A percentile compares a stretch with the other conserved stretches of the same genome.
These are phyloP conservation scores for Hydrangea macrophylla DNA, from an alignment of 148 eudicot species.

Conservation along the genomic window DNA sequence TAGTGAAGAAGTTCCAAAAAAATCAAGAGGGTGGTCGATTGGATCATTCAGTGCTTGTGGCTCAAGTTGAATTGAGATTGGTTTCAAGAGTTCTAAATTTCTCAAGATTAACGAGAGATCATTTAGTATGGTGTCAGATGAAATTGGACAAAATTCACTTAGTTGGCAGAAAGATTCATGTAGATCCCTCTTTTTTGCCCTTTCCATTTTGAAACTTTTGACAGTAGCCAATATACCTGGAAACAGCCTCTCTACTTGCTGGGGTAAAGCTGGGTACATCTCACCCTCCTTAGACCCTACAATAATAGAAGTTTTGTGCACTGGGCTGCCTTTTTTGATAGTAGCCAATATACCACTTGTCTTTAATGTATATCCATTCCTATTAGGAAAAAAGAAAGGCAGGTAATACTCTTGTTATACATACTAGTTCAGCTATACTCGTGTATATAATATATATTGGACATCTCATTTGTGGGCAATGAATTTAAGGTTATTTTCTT, in stretches of 20 bases:
- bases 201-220: slow-evolving; percentile 52
- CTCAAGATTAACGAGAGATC: slow-evolving; percentile 61
- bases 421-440: too few species aligned
- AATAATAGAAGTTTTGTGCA: too few species aligned
- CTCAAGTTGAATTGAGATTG: slow-evolving; percentile 68
- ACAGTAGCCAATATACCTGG: neutral
- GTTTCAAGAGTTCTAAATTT: slow-evolving; percentile 60
- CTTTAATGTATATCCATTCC: slow-evolving; percentile 6
- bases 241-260: too few species aligned
- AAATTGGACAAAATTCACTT: slow-evolving; percentile 54
- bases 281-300: too few species aligned
- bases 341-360: neutral
- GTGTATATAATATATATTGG: too few species aligned
- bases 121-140: slow-evolving; percentile 71
- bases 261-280: too few species aligned
- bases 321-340: too few species aligned
- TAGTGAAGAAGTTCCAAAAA: slow-evolving; percentile 78
- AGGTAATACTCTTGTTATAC: too few species aligned
- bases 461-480: too few species aligned
- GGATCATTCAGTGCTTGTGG: slow-evolving; percentile 33
- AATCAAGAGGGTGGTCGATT: slow-evolving; percentile 34
- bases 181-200: slow-evolving; percentile 70
- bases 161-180: slow-evolving; percentile 42
- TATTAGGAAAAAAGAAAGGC: neutral
- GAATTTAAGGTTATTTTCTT: too few species aligned